phyloP scores from a whole-genome alignment of 768 basidiomycete genomes.

The Rhodosporidiobolus sp. region DNA sequence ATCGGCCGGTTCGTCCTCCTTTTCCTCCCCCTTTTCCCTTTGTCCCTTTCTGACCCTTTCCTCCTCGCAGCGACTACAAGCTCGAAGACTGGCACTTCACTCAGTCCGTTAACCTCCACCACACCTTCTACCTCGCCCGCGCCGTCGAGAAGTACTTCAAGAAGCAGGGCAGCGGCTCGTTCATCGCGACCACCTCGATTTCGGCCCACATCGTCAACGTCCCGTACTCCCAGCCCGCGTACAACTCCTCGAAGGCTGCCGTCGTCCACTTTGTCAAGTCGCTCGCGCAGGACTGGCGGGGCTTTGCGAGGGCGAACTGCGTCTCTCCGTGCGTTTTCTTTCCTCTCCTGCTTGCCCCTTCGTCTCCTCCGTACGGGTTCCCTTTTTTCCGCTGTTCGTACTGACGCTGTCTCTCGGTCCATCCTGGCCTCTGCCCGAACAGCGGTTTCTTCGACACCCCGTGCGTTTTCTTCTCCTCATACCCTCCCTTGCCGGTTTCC shows the following conservation, averaged over 20 bases:
- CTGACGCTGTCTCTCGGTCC: not conserved
- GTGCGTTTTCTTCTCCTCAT: not conserved
- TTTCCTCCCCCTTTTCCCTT: too few species aligned
- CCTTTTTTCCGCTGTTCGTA: not conserved
- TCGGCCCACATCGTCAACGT: slow-evolving; percentile 22
- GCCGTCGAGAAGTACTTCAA: slow-evolving; percentile 15
- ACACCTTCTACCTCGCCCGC: not conserved
- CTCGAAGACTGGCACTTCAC: not conserved
- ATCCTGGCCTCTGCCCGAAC: slow-evolving; percentile 1
- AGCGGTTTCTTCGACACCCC: slow-evolving; percentile 4
- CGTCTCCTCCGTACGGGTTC: slow-evolving; percentile 1
- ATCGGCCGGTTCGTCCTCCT: not conserved
- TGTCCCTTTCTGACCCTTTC: too few species aligned
- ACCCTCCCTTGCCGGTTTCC: not conserved
- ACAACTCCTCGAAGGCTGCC: slow-evolving; percentile 48
- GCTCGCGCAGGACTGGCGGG: slow-evolving; percentile 48
- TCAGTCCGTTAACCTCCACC: not conserved
- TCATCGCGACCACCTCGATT: slow-evolving; percentile 35
- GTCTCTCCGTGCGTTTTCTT: slow-evolving; percentile 24
- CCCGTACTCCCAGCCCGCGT: slow-evolving; percentile 37
- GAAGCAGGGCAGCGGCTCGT: slow-evolving; percentile 29
- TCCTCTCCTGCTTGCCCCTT: not conserved
- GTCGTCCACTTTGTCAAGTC: slow-evolving; percentile 46
- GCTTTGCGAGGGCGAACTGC: slow-evolving; percentile 47
- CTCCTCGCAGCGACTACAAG: too few species aligned